A percentile compares a stretch with the other conserved stretches of the same genome.
phyloP scores from a whole-genome alignment of 129 eudicot genomes.

The Flaveria bidentis region DNA sequence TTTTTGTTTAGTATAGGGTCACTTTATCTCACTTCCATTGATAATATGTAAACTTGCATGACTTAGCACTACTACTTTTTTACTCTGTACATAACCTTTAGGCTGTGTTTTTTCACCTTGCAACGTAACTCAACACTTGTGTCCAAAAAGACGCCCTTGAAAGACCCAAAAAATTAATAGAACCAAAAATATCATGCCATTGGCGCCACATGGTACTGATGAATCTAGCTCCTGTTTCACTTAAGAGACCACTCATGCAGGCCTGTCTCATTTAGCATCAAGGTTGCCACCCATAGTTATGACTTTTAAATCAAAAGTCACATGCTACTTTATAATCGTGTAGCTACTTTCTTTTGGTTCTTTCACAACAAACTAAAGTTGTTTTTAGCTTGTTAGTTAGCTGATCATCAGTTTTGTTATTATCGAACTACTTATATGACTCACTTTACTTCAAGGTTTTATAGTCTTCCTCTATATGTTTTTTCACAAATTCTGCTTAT shows the following conservation, averaged over 20 bases:
- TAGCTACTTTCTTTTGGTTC: background rate
- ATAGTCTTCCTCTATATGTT: background rate
- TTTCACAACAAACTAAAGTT: background rate
- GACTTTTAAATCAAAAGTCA: background rate
- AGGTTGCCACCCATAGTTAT: slow-evolving; percentile 5
- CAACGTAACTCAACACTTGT: slow-evolving; percentile 6
- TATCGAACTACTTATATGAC: background rate
- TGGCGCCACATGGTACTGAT: slow-evolving; percentile 9
- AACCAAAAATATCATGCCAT: slow-evolving; percentile 1
- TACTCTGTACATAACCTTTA: background rate
- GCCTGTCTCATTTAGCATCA: slow-evolving; percentile 9
- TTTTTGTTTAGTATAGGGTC: slow-evolving; percentile 20
- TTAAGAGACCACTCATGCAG: background rate
- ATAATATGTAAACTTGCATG: background rate
- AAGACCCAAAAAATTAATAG: background rate
- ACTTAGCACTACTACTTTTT: background rate
- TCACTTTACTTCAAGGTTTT: background rate
- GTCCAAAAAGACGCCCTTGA: slow-evolving; percentile 8
- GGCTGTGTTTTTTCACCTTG: slow-evolving; percentile 14
- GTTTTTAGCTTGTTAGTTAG: background rate
- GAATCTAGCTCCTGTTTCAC: slow-evolving; percentile 4
- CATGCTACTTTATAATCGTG: background rate
- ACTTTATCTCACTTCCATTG: slow-evolving; percentile 13
- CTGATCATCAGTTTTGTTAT: background rate
- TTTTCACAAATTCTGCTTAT: background rate